Percentiles rank a stretch among this genome's conserved stretches.
phyloP scores from a whole-genome alignment of 345 rosid species.

The Eucalyptus sp. region DNA sequence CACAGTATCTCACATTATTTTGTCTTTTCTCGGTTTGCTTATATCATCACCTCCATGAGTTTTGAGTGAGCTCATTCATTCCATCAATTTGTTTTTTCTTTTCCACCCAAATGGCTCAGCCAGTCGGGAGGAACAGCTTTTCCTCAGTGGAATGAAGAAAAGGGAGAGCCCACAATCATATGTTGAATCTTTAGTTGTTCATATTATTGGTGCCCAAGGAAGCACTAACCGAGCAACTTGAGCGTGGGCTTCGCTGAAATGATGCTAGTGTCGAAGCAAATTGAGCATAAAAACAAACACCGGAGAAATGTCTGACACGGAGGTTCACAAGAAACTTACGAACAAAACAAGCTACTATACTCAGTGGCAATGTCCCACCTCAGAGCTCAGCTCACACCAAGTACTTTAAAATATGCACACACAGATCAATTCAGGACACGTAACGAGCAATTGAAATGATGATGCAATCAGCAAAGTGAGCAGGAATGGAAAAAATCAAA shows the following conservation, averaged over 20 bases:
- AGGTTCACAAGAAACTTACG: not conserved
- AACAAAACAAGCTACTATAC: not conserved
- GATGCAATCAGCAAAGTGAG: conserved; percentile 4
- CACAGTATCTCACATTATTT: not conserved
- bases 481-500: no score
- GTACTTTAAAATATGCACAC: not conserved
- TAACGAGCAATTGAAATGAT: not conserved
- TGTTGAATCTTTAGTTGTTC: not conserved
- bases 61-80: not conserved
- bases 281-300: not conserved
- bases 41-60: not conserved
- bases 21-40: not conserved
- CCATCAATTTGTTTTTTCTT: not conserved
- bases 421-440: not conserved
- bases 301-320: not conserved
- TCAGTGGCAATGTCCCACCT: not conserved
- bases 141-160: not conserved
- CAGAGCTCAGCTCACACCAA: not conserved
- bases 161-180: not conserved
- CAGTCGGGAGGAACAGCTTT: not conserved
- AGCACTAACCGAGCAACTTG: not conserved
- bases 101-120: not conserved
- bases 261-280: not conserved
- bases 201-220: not conserved
- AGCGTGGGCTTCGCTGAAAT: not conserved